Conservation (phyloP, 2,329 filamentous ascomycete species). For the Anisogramma anomala region DNA sequence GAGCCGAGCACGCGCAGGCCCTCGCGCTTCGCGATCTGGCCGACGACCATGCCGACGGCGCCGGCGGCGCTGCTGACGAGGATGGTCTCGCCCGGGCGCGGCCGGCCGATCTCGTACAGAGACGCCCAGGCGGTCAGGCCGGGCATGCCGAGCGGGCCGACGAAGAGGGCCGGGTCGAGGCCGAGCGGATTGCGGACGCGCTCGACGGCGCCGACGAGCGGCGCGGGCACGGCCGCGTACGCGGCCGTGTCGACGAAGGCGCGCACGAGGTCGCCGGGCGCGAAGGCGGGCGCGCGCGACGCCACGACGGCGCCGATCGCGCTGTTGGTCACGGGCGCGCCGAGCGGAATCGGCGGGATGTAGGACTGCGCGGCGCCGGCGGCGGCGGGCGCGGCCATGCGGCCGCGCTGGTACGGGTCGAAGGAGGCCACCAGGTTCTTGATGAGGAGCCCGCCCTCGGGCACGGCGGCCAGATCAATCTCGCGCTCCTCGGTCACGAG, state of each 20-base stretch:
- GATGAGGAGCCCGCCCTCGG: conserved; percentile 54
- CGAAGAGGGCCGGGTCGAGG: conserved; percentile 54
- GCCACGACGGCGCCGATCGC: conserved; percentile 59
- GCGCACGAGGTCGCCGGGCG: conserved; percentile 54
- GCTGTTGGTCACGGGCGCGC: conserved; percentile 52
- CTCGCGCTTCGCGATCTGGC: conserved; percentile 72
- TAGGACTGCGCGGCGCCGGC: conserved; percentile 60
- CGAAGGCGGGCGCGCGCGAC: conserved; percentile 48
- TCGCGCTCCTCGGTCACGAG: conserved; percentile 53
- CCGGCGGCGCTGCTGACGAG: conserved; percentile 72
- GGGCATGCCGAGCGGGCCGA: conserved; percentile 51
- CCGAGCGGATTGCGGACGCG: conserved; percentile 60
- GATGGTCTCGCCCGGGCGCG: conserved; percentile 67
- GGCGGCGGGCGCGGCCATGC: conserved; percentile 53
- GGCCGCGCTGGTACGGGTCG: conserved; percentile 76
- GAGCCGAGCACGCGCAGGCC: conserved; percentile 70
- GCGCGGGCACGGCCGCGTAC: conserved; percentile 47
- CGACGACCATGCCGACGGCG: conserved; percentile 72
- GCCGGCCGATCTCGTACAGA: conserved; percentile 59
- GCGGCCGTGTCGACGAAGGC: conserved; percentile 52
- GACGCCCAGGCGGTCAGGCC: conserved; percentile 40
- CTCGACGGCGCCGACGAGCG: conserved; percentile 28
- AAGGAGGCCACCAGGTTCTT: conserved; percentile 65
- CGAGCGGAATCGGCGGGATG: conserved; percentile 47
- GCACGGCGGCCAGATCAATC: conserved; percentile 53